Evolutionary conservation across 306 rosid genomes (phyloP).

Genomic region (Prinsepia uniflora): DNA sequence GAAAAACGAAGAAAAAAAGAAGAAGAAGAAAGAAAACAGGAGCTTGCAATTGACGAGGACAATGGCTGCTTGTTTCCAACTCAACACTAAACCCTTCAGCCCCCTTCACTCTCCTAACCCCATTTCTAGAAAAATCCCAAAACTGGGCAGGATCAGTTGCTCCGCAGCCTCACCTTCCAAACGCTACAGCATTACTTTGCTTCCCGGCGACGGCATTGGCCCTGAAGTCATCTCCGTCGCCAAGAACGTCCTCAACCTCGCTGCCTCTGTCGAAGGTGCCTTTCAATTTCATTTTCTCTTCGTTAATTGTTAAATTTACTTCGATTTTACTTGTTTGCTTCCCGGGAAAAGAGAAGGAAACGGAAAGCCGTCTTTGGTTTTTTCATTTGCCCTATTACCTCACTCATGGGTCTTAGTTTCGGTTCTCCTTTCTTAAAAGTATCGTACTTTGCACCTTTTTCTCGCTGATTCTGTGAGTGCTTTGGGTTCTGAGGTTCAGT

Average conservation of each 20-base stretch:
- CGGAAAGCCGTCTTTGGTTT: not conserved
- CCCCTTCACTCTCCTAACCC: conserved; percentile 12
- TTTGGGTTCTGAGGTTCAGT: no score
- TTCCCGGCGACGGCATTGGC: conserved; percentile 94
- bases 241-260: conserved; percentile 60
- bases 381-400: not conserved
- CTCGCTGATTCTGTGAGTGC: not conserved
- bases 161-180: conserved; percentile 47
- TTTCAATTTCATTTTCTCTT: not conserved
- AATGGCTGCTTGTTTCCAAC: conserved; percentile 57
- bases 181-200: conserved; percentile 64
- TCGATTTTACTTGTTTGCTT: not conserved
- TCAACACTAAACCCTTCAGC: conserved; percentile 25
- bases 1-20: no score
- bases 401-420: no score
- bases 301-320: not conserved
- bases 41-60: not conserved
- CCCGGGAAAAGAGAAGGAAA: not conserved
- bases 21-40: no score
- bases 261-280: conserved; percentile 66
- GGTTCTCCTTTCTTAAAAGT: not conserved
- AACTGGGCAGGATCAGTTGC: conserved; percentile 35
- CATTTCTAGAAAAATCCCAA: conserved; percentile 11
- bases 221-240: conserved; percentile 87
- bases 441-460: not conserved